Conservation (phyloP, 2,329 filamentous ascomycete genomes). For the Cryoendolithus antarcticus region DNA sequence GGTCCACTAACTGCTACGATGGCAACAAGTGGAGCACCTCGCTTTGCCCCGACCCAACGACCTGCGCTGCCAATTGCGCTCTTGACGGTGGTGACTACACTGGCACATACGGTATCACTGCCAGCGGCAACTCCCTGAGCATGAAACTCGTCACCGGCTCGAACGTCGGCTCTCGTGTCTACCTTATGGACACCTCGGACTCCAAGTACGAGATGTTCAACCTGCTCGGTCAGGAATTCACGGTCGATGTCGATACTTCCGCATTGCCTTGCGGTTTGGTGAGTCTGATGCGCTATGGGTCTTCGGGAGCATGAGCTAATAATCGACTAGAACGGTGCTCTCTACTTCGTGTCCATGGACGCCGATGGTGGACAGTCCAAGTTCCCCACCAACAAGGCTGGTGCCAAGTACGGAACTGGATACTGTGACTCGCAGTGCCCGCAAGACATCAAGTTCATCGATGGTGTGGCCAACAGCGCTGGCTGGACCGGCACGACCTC, state of each 20-base stretch:
- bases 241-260: conserved; percentile 51
- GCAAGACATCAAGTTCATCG: conserved; percentile 22
- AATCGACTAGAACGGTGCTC: conserved; percentile 43
- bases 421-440: conserved; percentile 42
- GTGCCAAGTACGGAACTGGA: conserved; percentile 48
- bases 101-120: conserved; percentile 43
- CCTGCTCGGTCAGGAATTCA: conserved; percentile 56
- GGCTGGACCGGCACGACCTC: conserved; percentile 16
- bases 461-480: conserved; percentile 34
- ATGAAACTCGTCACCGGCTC: conserved; percentile 31
- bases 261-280: no score
- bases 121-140: conserved; percentile 36
- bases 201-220: conserved; percentile 54
- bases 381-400: conserved; percentile 32
- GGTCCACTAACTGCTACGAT: conserved; percentile 38
- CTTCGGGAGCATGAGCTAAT: no score
- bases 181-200: conserved; percentile 48
- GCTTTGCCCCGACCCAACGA: conserved; percentile 26
- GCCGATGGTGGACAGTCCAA: conserved; percentile 44
- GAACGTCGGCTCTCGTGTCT: conserved; percentile 39
- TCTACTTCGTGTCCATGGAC: conserved; percentile 55
- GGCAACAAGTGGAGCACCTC: conserved; percentile 32
- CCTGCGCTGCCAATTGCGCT: conserved; percentile 44
- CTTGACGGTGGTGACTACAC: conserved; percentile 45
- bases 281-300: no score